Conservation (phyloP, 208 protist genomes). For the Crithidia bombi region DNA sequence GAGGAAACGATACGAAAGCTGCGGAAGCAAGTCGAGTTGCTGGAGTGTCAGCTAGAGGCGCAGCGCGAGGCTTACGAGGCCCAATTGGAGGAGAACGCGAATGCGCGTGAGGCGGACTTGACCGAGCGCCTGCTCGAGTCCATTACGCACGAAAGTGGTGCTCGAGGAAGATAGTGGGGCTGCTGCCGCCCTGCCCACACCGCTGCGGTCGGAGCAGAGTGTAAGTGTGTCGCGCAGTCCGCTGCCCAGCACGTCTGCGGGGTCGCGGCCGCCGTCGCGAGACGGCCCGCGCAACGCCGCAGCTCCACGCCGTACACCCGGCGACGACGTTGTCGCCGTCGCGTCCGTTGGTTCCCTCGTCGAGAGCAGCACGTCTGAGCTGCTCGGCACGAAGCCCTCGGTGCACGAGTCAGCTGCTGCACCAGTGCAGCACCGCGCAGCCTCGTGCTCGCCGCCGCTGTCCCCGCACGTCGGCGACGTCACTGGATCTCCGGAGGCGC, state of each 20-base stretch:
- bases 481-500: not conserved
- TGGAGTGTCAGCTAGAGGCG: conserved; percentile 17
- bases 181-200: not conserved
- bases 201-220: not conserved
- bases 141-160: conserved; percentile 1
- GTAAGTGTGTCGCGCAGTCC: not conserved
- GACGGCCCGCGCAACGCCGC: conserved; percentile 6
- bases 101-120: conserved; percentile 20
- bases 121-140: conserved; percentile 34
- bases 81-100: conserved; percentile 25
- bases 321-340: not conserved
- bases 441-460: not conserved
- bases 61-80: conserved; percentile 35
- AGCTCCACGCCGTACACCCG: not conserved
- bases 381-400: not conserved
- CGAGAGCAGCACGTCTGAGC: not conserved
- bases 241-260: conserved; percentile 1
- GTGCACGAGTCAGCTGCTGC: conserved; percentile 2
- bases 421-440: not conserved
- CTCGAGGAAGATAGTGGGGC: not conserved
- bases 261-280: conserved; percentile 6
- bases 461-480: not conserved
- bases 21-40: conserved; percentile 8
- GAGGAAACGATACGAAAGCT: conserved; percentile 16
- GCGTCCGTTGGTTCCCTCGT: not conserved